A percentile compares a stretch with the other conserved stretches of the same genome.
phyloP scores from a whole-genome alignment of 1,284 basidiomycete genomes.

The Trichosporon inkin region DNA sequence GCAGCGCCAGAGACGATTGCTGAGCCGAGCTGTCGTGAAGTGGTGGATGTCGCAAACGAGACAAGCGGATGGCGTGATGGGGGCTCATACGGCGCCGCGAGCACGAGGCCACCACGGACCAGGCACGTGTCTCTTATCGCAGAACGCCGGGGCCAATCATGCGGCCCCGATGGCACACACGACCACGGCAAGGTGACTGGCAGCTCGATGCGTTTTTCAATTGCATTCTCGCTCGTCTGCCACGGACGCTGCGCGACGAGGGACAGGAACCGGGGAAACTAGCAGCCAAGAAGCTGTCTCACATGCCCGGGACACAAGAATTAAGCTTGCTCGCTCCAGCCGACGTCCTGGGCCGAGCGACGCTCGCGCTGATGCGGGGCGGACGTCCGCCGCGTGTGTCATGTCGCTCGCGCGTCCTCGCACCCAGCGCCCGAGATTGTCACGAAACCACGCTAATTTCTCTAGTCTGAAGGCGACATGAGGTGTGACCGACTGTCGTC shows the following conservation, averaged over 20 bases:
- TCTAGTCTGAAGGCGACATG: not conserved
- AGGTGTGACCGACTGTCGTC: not conserved
- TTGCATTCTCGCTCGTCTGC: too few relatives aligned
- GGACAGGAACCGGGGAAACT: too few relatives aligned
- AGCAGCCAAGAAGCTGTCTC: too few relatives aligned
- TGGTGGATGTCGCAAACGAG: not conserved
- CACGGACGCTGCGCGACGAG: too few relatives aligned
- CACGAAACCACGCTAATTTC: not conserved
- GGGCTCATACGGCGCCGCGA: not conserved
- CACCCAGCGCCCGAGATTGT: not conserved
- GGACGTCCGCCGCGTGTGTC: not conserved
- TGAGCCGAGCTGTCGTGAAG: too few relatives aligned
- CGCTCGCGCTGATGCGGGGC: not conserved
- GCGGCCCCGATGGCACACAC: not conserved
- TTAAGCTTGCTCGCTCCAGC: too few relatives aligned
- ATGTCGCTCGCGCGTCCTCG: too few relatives aligned
- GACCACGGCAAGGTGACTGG: too few relatives aligned
- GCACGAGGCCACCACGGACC: not conserved
- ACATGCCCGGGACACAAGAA: too few relatives aligned
- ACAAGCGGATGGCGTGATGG: conserved; percentile 6
- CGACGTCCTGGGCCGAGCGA: too few relatives aligned
- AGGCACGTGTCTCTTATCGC: conserved; percentile 8
- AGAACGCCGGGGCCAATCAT: not conserved
- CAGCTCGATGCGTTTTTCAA: too few relatives aligned
- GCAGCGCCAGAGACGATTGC: not conserved